Conservation (phyloP, 345 rosid genomes). For the Passiflora organensis region DNA sequence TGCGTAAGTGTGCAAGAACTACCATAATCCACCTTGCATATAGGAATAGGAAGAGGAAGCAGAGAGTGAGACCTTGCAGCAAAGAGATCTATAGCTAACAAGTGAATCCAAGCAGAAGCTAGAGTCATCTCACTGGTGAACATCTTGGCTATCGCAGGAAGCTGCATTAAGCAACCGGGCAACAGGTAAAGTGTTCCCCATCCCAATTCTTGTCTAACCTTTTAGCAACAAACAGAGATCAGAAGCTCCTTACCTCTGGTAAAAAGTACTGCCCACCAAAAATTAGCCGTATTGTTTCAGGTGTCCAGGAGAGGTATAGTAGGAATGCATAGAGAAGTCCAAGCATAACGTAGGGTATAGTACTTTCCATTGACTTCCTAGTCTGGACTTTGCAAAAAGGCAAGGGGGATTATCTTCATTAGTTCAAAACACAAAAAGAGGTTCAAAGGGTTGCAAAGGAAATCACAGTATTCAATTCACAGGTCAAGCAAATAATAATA, state of each 20-base stretch:
- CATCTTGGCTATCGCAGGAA: conserved; percentile 82
- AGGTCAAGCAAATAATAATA: no score
- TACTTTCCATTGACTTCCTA: conserved; percentile 63
- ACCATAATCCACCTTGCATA: neutral
- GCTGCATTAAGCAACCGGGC: conserved; percentile 31
- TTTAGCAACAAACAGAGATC: neutral
- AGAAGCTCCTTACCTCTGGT: conserved; percentile 60
- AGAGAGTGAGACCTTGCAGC: conserved; percentile 82
- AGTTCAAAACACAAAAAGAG: conserved; percentile 1
- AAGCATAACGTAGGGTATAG: conserved; percentile 57
- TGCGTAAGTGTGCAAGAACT: conserved; percentile 6
- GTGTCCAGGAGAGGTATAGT: conserved; percentile 85
- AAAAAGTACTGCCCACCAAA: conserved; percentile 72
- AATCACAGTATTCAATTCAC: no score
- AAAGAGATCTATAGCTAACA: conserved; percentile 74
- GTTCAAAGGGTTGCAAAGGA: neutral
- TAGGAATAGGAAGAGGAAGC: neutral
- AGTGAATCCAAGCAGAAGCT: conserved; percentile 97
- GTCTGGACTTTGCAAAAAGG: conserved; percentile 54
- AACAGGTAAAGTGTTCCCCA: neutral
- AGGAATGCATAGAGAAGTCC: conserved; percentile 69
- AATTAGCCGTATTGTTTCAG: conserved; percentile 56
- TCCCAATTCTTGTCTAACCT: neutral
- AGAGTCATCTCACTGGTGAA: conserved; percentile 77
- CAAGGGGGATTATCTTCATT: neutral